These are phyloP conservation scores for Tausonia pullulans DNA, from an alignment of 1,284 basidiomycete species.

Conservation along the genomic window DNA sequence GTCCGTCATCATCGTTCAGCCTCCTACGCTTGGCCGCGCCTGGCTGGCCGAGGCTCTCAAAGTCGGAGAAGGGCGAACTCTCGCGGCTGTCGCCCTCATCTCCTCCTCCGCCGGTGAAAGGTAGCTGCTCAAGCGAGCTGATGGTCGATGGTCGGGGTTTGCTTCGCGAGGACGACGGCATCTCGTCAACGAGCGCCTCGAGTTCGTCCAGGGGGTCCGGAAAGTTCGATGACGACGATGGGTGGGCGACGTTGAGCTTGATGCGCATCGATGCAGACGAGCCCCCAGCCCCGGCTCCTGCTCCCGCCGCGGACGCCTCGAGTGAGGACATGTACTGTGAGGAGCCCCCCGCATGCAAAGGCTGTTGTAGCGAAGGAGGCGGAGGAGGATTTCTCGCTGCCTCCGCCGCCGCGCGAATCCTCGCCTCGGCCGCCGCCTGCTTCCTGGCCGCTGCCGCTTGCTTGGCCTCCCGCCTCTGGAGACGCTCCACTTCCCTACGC, in stretches of 20 bases:
- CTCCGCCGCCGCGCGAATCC: not conserved
- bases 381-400: not conserved
- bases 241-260: not conserved
- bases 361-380: not conserved
- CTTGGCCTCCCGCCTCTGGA: not conserved
- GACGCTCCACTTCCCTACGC: not conserved
- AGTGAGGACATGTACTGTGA: not conserved
- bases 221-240: not conserved
- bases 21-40: not conserved
- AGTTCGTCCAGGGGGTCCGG: not conserved
- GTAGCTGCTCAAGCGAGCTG: not conserved
- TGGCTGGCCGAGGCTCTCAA: constrained; percentile 4
- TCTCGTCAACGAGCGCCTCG: not conserved
- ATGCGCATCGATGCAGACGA: not conserved
- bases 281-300: not conserved
- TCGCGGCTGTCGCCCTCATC: not conserved
- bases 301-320: not conserved
- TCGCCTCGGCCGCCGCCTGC: constrained; percentile 5
- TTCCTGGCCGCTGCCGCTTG: not conserved
- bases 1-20: not conserved
- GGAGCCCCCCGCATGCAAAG: not conserved
- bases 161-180: not conserved
- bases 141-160: not conserved
- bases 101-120: not conserved
- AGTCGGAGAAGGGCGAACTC: constrained; percentile 4